Percentiles rank a stretch among this genome's conserved stretches.
phyloP scores from a whole-genome alignment of 768 basidiomycete species.

The Termitomyces sp. region DNA sequence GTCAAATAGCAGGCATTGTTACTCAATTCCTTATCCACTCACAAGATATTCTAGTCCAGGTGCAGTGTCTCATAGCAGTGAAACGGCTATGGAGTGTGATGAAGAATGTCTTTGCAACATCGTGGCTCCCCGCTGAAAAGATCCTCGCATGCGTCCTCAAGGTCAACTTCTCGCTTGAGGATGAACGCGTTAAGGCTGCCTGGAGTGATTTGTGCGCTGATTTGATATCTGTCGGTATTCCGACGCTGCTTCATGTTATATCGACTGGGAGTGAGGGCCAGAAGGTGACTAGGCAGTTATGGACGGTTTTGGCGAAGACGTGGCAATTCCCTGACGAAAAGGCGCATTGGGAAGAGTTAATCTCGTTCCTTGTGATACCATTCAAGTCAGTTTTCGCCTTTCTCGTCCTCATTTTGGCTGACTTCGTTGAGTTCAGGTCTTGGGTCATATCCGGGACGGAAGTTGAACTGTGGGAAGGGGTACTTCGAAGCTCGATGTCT shows the following conservation, averaged over 20 bases:
- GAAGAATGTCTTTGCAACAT: constrained; percentile 41
- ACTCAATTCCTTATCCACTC: constrained; percentile 28
- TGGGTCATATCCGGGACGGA: constrained; percentile 45
- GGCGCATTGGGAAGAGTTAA: constrained; percentile 36
- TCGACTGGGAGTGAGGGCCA: constrained; percentile 24
- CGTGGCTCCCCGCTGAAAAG: constrained; percentile 42
- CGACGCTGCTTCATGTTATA: constrained; percentile 34
- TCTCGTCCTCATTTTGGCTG: background rate
- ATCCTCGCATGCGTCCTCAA: constrained; percentile 46
- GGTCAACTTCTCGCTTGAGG: constrained; percentile 35
- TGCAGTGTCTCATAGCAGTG: constrained; percentile 34
- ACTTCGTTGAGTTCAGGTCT: constrained; percentile 26
- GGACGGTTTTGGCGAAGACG: constrained; percentile 40
- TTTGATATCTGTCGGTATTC: constrained; percentile 40
- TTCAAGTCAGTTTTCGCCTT: constrained; percentile 34
- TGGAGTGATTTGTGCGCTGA: constrained; percentile 52
- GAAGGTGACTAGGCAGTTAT: constrained; percentile 41
- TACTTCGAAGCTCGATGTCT: constrained; percentile 30
- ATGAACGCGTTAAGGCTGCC: constrained; percentile 30
- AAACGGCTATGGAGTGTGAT: constrained; percentile 49
- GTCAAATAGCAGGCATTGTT: constrained; percentile 31
- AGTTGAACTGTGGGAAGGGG: constrained; percentile 35
- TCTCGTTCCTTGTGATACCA: constrained; percentile 44
- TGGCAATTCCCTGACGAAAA: constrained; percentile 21
- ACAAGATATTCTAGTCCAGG: constrained; percentile 25